Evolutionary conservation across 1,139 yeast species (phyloP).

Genomic region (Meyerozyma carpophila): DNA sequence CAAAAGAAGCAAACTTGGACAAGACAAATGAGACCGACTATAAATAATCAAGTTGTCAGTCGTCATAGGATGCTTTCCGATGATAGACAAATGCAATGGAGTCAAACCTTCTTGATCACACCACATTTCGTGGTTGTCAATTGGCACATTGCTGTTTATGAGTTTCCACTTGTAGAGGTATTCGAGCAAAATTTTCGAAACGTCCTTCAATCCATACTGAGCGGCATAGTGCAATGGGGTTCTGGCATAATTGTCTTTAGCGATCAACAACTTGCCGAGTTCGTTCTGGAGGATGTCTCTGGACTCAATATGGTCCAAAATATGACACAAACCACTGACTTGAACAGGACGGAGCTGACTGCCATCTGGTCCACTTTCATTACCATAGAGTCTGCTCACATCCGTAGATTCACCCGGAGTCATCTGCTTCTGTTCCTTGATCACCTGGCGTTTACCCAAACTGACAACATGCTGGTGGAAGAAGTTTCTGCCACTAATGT

Average conservation of each 20-base stretch:
- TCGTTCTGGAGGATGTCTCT: slow-evolving; percentile 43
- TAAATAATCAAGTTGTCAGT: slow-evolving; percentile 52
- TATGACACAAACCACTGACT: slow-evolving; percentile 18
- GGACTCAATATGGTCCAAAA: slow-evolving; percentile 36
- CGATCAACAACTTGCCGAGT: slow-evolving; percentile 33
- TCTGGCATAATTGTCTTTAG: slow-evolving; percentile 69
- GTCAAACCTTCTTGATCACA: slow-evolving; percentile 80
- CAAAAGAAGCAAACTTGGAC: slow-evolving; percentile 54
- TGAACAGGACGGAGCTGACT: slow-evolving; percentile 18
- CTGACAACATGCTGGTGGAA: slow-evolving; percentile 79
- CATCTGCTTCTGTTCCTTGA: slow-evolving; percentile 18
- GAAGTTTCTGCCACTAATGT: slow-evolving; percentile 77
- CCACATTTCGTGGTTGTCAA: slow-evolving; percentile 63
- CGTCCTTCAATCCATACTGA: slow-evolving; percentile 73
- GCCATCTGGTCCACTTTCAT: slow-evolving; percentile 60
- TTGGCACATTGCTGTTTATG: slow-evolving; percentile 36
- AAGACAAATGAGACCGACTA: slow-evolving; percentile 30
- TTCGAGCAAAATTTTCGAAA: slow-evolving; percentile 52
- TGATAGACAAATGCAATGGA: slow-evolving; percentile 78
- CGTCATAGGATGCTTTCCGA: slow-evolving; percentile 80
- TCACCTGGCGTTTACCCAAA: slow-evolving; percentile 52
- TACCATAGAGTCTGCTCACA: slow-evolving; percentile 25
- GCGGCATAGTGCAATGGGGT: slow-evolving; percentile 91
- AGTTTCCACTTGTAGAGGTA: slow-evolving; percentile 29
- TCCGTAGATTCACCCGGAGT: slow-evolving; percentile 35